These are phyloP conservation scores for Irpex sp. DNA, from an alignment of 1,284 basidiomycete species.

Conservation along the genomic window DNA sequence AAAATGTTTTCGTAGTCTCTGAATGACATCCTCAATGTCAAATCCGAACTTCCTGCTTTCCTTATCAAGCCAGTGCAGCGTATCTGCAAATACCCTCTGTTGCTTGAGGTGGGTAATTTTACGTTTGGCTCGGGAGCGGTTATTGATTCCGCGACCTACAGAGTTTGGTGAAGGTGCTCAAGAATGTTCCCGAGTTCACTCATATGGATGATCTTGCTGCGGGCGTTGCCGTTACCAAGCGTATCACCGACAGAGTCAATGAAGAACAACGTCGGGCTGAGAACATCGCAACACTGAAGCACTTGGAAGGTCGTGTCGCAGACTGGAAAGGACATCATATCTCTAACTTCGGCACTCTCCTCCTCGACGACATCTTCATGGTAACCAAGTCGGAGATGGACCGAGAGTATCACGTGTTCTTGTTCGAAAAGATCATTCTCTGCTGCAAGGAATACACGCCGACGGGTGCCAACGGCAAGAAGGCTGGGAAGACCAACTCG, in stretches of 20 bases:
- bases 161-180: slow-evolving; percentile 78
- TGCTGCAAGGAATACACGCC: slow-evolving; percentile 89
- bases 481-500: slow-evolving; percentile 70
- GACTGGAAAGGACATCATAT: slow-evolving; percentile 99
- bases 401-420: slow-evolving; percentile 97
- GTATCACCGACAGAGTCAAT: slow-evolving; percentile 95
- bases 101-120: slow-evolving; percentile 48
- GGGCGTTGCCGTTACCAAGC: slow-evolving; percentile 84
- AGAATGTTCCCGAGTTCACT: slow-evolving; percentile 55
- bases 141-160: slow-evolving; percentile 27
- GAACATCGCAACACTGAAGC: slow-evolving; percentile 85
- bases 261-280: slow-evolving; percentile 89
- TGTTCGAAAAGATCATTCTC: slow-evolving; percentile 98
- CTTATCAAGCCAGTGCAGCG: slow-evolving; percentile 82
- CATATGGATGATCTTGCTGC: slow-evolving; percentile 80
- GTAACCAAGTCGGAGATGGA: slow-evolving; percentile 97
- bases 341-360: slow-evolving; percentile 87
- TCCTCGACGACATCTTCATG: slow-evolving; percentile 92
- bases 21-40: slow-evolving; percentile 77
- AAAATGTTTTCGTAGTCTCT: slow-evolving; percentile 53
- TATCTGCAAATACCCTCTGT: slow-evolving; percentile 74
- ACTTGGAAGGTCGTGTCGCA: slow-evolving; percentile 87
- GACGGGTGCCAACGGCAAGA: slow-evolving; percentile 49
- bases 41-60: slow-evolving; percentile 85
- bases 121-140: slow-evolving; percentile 5